phyloP scores from a whole-genome alignment of 176 grass and related monocot species.

The Bonia amplexicaulis region DNA sequence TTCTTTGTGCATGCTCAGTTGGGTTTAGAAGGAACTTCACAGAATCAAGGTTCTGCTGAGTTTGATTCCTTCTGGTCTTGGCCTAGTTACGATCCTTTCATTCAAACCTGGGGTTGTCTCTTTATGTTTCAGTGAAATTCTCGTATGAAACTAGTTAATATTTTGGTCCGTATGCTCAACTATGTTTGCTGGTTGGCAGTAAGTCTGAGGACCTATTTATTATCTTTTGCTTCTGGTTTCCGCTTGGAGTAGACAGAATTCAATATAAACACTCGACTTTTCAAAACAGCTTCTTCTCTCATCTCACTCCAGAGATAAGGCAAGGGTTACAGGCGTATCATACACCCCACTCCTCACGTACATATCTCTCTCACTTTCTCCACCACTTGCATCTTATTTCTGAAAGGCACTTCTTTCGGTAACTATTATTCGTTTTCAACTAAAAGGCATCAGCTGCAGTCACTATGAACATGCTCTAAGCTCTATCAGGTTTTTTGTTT shows the following conservation, averaged over 20 bases:
- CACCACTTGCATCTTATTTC: no score
- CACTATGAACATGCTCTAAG: not conserved
- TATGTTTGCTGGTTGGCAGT: not conserved
- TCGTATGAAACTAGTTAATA: conserved; percentile 2
- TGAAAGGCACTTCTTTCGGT: no score
- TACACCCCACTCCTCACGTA: no score
- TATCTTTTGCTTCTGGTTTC: no score
- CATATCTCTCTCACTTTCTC: no score
- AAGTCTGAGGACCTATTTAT: no score
- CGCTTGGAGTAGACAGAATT: no score
- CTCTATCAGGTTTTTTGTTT: conserved; percentile 22
- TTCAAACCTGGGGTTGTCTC: not conserved
- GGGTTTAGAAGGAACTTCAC: not conserved
- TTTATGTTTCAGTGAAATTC: not conserved
- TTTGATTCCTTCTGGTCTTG: not conserved
- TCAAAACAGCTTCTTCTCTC: no score
- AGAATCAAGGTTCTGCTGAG: not conserved
- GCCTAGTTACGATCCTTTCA: not conserved
- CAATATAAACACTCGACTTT: no score
- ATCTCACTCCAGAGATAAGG: no score
- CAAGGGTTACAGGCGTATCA: rapidly evolving
- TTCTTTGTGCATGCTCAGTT: not conserved
- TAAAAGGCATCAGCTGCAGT: no score
- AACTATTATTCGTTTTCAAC: no score
- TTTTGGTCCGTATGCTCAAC: not conserved